Conservation (phyloP, 768 basidiomycete species). For the Agrocybe chaxingu region DNA sequence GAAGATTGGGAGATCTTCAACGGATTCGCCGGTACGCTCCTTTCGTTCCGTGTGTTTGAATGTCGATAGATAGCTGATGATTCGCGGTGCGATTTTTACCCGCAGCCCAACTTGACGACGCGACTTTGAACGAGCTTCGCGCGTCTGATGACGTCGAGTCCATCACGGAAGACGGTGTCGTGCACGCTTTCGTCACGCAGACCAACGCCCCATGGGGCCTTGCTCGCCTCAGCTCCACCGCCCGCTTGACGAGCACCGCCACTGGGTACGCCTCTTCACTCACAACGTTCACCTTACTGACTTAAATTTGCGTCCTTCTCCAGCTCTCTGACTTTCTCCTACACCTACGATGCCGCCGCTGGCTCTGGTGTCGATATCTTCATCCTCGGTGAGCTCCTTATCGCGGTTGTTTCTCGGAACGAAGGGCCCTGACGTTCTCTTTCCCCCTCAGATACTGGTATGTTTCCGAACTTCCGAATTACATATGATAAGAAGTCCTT, state of each 20-base stretch:
- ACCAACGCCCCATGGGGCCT: constrained; percentile 34
- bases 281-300: no score
- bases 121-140: constrained; percentile 17
- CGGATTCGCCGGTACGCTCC: constrained; percentile 17
- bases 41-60: background rate
- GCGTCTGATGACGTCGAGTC: constrained; percentile 19
- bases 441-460: constrained; percentile 18
- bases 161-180: constrained; percentile 25
- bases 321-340: constrained; percentile 17
- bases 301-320: no score
- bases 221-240: constrained; percentile 21
- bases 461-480: background rate
- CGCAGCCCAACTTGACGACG: constrained; percentile 14
- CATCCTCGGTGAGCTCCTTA: constrained; percentile 25
- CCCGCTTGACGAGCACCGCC: constrained; percentile 12
- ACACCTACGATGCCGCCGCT: constrained; percentile 18
- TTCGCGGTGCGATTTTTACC: no score
- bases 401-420: background rate
- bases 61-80: background rate
- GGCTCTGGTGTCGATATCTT: constrained; percentile 34
- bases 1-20: constrained; percentile 19
- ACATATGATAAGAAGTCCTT: no score
- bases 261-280: constrained; percentile 2
- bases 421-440: background rate
- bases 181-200: constrained; percentile 19